A percentile compares a stretch with the other conserved stretches of the same genome.
phyloP scores from a whole-genome alignment of 1,139 yeast genomes.

The Pichia sp. region DNA sequence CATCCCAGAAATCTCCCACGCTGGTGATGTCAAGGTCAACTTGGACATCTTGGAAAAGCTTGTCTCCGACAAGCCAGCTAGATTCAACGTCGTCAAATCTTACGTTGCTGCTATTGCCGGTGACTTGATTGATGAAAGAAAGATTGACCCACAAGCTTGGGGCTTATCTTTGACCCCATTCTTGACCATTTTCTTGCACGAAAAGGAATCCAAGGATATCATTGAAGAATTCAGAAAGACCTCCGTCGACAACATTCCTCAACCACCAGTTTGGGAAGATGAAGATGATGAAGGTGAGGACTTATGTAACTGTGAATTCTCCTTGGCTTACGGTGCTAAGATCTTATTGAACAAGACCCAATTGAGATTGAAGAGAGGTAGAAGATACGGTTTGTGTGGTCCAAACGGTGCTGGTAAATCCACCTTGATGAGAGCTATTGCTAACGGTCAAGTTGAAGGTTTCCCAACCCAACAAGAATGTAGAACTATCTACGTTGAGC shows the following conservation, averaged over 20 bases:
- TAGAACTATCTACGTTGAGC: slow-evolving; percentile 98
- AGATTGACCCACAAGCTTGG: slow-evolving; percentile 92
- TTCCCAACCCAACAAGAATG: slow-evolving; percentile 99
- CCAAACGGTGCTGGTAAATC: slow-evolving; percentile 99
- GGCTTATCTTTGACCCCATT: slow-evolving; percentile 81
- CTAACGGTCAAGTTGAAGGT: slow-evolving; percentile 99
- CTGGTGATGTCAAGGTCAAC: slow-evolving; percentile 93
- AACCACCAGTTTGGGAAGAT: slow-evolving; percentile 92
- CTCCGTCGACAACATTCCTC: slow-evolving; percentile 97
- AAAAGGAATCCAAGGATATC: slow-evolving; percentile 82
- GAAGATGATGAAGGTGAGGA: slow-evolving; percentile 99
- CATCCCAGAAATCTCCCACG: slow-evolving; percentile 95
- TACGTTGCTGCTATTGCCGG: slow-evolving; percentile 97
- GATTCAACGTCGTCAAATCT: slow-evolving; percentile 71
- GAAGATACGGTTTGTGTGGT: slow-evolving; percentile 99
- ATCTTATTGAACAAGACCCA: slow-evolving; percentile 98
- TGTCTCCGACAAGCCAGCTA: slow-evolving; percentile 62
- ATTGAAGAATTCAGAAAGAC: slow-evolving; percentile 93
- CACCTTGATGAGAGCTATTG: slow-evolving; percentile 98
- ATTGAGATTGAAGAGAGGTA: slow-evolving; percentile 98
- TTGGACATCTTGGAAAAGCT: slow-evolving; percentile 74
- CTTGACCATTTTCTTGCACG: slow-evolving; percentile 93
- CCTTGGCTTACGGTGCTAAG: slow-evolving; percentile 99
- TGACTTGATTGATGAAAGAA: slow-evolving; percentile 97
- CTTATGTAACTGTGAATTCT: slow-evolving; percentile 99